phyloP scores from a whole-genome alignment of 2,329 filamentous ascomycete species.

The Pyrenophora graminea region DNA sequence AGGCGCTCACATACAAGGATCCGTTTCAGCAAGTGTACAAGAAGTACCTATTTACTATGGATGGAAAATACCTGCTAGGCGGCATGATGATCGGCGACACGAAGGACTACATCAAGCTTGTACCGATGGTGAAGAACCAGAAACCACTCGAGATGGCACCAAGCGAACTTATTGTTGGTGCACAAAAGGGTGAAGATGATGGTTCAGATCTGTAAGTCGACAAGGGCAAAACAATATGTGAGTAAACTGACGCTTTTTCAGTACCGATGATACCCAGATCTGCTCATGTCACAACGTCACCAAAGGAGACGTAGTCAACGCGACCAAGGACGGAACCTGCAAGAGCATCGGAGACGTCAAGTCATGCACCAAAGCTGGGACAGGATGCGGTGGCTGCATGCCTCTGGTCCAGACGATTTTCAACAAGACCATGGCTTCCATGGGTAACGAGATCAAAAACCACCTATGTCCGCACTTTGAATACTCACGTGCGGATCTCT shows the following conservation, averaged over 20 bases:
- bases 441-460: conserved; percentile 88
- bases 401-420: conserved; percentile 87
- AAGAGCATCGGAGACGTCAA: conserved; percentile 83
- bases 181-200: conserved; percentile 73
- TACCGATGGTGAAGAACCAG: conserved; percentile 83
- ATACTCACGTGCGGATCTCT: conserved; percentile 84
- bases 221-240: conserved; percentile 5
- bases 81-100: conserved; percentile 98
- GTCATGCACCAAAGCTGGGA: conserved; percentile 87
- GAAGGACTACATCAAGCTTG: conserved; percentile 84
- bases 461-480: conserved; percentile 83
- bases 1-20: conserved; percentile 85
- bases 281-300: conserved; percentile 93
- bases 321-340: conserved; percentile 77
- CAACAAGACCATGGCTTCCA: conserved; percentile 81
- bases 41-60: conserved; percentile 87
- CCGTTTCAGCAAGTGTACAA: conserved; percentile 90
- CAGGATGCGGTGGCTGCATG: conserved; percentile 88
- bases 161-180: conserved; percentile 80
- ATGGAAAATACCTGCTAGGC: conserved; percentile 88
- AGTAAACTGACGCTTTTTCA: conserved; percentile 21
- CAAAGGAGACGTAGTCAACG: conserved; percentile 76
- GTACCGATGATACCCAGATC: conserved; percentile 80
- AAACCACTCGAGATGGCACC: conserved; percentile 79
- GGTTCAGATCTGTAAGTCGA: conserved; percentile 68